Conservation (phyloP, 164 flowering plant species). For the Magnolia sinica region DNA sequence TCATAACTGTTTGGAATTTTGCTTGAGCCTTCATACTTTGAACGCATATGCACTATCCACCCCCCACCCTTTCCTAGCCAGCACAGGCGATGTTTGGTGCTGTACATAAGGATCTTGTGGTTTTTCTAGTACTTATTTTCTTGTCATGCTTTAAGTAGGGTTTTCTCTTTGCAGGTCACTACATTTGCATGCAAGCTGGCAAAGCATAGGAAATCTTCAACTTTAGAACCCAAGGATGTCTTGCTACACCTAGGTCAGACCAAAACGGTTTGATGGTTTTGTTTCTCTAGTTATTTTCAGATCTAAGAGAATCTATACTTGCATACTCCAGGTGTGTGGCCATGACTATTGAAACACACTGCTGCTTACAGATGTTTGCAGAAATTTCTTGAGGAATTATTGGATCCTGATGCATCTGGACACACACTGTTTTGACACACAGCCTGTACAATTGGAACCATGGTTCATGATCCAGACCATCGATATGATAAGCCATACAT, state of each 20-base stretch:
- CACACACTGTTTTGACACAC: not conserved
- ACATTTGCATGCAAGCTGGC: constrained; percentile 87
- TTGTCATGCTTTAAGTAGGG: not conserved
- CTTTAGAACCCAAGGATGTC: constrained; percentile 86
- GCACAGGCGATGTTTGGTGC: too few species aligned
- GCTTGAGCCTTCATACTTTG: too few species aligned
- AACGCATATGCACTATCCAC: too few species aligned
- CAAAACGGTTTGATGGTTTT: not conserved
- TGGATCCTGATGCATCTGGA: not conserved
- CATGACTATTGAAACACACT: not conserved
- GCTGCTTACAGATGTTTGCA: not conserved
- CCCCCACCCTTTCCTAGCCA: too few species aligned
- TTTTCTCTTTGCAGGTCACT: constrained; percentile 62
- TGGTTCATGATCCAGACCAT: too few species aligned
- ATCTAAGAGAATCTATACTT: not conserved
- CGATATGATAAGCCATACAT: too few species aligned
- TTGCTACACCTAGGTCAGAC: constrained; percentile 81
- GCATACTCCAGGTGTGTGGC: not conserved
- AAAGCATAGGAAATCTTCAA: constrained; percentile 91
- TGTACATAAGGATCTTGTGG: not conserved
- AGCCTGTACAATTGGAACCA: not conserved
- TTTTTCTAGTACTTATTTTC: not conserved
- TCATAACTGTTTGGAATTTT: too few species aligned
- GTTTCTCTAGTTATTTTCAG: not conserved
- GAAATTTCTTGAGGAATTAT: too few species aligned